Conservation (phyloP, 2,329 filamentous ascomycete genomes). For the Ilyonectria mors-panacis region DNA sequence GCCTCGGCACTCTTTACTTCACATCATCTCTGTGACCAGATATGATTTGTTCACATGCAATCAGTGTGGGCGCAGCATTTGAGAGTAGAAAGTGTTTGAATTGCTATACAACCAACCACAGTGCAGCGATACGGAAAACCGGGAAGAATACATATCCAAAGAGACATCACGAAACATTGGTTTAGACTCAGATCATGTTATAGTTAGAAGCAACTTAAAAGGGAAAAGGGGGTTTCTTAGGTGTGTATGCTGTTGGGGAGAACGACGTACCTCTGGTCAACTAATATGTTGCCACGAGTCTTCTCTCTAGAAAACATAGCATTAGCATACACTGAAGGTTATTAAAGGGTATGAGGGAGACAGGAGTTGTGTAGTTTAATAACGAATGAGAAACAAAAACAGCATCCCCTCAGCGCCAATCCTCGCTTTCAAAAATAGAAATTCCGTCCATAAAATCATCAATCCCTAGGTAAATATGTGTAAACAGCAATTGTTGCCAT, state of each 20-base stretch:
- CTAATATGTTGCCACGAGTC: slow-evolving; percentile 30
- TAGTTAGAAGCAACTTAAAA: background rate
- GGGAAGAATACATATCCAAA: background rate
- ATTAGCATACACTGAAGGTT: slow-evolving; percentile 45
- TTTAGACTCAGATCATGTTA: background rate
- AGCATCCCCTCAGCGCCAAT: slow-evolving; percentile 38
- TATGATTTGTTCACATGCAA: background rate
- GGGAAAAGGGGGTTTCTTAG: background rate
- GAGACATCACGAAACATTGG: background rate
- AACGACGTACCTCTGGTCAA: slow-evolving; percentile 46
- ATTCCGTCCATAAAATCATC: slow-evolving; percentile 31
- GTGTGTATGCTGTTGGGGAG: slow-evolving; percentile 8
- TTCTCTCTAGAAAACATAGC: slow-evolving; percentile 34
- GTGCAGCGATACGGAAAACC: background rate
- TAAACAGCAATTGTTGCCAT: slow-evolving; percentile 33
- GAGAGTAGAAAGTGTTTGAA: background rate
- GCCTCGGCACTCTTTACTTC: background rate
- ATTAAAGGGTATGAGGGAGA: slow-evolving; percentile 23
- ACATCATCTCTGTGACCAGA: background rate
- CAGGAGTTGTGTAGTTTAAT: slow-evolving; percentile 43
- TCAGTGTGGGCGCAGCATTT: background rate
- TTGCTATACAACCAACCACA: background rate
- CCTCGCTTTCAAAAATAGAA: slow-evolving; percentile 27
- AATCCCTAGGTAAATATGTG: slow-evolving; percentile 35
- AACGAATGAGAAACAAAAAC: slow-evolving; percentile 29